Percentiles rank a stretch among this genome's conserved stretches.
Evolutionary conservation across 73 alveolate genomes (phyloP).

Genomic region (Uronychia setigera): DNA sequence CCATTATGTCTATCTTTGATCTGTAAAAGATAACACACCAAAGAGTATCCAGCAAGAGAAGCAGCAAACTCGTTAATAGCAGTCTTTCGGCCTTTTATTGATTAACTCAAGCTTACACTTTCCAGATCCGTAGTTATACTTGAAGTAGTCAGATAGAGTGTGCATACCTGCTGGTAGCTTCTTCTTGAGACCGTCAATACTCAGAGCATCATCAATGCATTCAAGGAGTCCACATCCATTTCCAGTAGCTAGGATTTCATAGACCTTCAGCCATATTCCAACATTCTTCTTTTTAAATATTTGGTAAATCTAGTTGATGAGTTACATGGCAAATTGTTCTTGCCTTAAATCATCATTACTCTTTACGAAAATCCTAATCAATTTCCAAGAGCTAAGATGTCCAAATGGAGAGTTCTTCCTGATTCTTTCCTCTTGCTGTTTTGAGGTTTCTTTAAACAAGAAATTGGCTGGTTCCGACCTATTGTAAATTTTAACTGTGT

Average conservation of each 20-base stretch:
- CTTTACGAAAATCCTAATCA: slow-evolving; percentile 79
- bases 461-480: slow-evolving; percentile 33
- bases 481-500: not conserved
- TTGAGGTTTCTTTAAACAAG: slow-evolving; percentile 70
- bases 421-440: slow-evolving; percentile 80
- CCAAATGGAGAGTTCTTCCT: slow-evolving; percentile 88
- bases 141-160: slow-evolving; percentile 61
- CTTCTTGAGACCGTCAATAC: slow-evolving; percentile 86
- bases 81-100: slow-evolving; percentile 12
- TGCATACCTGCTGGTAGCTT: slow-evolving; percentile 46
- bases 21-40: slow-evolving; percentile 87
- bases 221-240: slow-evolving; percentile 88
- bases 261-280: slow-evolving; percentile 78
- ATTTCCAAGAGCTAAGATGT: slow-evolving; percentile 73
- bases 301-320: slow-evolving; percentile 73
- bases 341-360: slow-evolving; percentile 90
- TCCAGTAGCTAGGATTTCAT: slow-evolving; percentile 90
- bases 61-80: slow-evolving; percentile 63
- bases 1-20: slow-evolving; percentile 98
- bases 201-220: slow-evolving; percentile 81
- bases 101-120: slow-evolving; percentile 11
- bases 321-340: slow-evolving; percentile 93
- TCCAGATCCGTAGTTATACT: slow-evolving; percentile 37
- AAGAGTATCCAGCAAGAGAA: slow-evolving; percentile 86
- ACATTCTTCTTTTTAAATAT: slow-evolving; percentile 67